Evolutionary conservation across 331 rosid genomes (phyloP).

Genomic region (Phaseolus coccineus): DNA sequence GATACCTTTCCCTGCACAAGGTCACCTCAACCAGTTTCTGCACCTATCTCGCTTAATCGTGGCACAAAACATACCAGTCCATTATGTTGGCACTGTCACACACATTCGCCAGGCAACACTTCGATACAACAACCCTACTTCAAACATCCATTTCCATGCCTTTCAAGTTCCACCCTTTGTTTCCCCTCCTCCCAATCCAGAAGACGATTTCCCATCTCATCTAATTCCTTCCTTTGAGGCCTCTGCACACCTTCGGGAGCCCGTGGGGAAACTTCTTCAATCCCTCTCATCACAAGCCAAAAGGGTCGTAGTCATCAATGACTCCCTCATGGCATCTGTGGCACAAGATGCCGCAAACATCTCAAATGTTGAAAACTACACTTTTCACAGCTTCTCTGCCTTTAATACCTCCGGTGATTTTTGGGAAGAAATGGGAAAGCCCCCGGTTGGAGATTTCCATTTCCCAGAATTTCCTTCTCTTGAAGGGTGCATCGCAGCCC

Average conservation of each 20-base stretch:
- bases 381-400: background rate
- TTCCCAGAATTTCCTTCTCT: background rate
- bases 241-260: constrained; percentile 26
- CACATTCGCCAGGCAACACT: constrained; percentile 24
- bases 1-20: constrained; percentile 44
- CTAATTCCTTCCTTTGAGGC: constrained; percentile 44
- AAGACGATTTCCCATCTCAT: constrained; percentile 38
- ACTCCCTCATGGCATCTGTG: constrained; percentile 31
- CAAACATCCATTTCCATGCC: constrained; percentile 39
- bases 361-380: constrained; percentile 27
- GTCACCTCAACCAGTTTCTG: constrained; percentile 40
- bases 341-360: constrained; percentile 40
- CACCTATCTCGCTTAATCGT: constrained; percentile 31
- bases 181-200: constrained; percentile 41
- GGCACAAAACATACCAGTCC: constrained; percentile 37
- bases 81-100: constrained; percentile 33
- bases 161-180: constrained; percentile 7
- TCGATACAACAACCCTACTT: constrained; percentile 13
- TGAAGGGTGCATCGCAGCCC: background rate
- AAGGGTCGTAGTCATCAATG: constrained; percentile 41
- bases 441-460: background rate
- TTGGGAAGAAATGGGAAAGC: background rate
- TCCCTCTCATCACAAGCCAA: constrained; percentile 31
- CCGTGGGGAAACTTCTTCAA: background rate
- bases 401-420: background rate